Percentiles rank a stretch among this genome's conserved stretches.
Conservation (phyloP, 1,284 basidiomycete species). For the Microbotryomycetes sp. region DNA sequence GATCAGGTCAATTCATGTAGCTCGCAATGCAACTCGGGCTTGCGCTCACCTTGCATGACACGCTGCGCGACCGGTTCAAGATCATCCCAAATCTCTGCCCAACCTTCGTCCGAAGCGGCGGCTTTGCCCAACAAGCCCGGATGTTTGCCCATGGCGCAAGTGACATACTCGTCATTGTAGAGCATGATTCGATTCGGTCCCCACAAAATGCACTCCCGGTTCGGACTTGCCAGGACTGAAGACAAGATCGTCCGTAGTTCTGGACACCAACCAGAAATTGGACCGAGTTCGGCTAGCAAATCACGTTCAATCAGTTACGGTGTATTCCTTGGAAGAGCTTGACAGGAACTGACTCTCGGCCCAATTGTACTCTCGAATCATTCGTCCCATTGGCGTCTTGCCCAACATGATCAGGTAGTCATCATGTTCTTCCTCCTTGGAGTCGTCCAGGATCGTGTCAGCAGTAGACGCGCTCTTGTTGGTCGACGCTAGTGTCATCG, state of each 20-base stretch:
- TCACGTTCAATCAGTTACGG: neutral
- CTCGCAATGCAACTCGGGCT: no score
- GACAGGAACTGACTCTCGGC: slow-evolving; percentile 1
- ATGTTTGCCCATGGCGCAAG: slow-evolving; percentile 27
- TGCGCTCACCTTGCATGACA: slow-evolving; percentile 3
- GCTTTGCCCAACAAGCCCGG: slow-evolving; percentile 26
- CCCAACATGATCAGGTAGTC: neutral
- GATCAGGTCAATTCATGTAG: neutral
- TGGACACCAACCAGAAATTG: slow-evolving; percentile 11
- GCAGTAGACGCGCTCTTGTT: neutral
- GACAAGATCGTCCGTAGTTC: slow-evolving; percentile 17
- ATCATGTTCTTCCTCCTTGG: neutral
- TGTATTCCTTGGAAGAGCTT: neutral
- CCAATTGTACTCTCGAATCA: slow-evolving; percentile 12
- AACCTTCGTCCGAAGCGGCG: slow-evolving; percentile 16
- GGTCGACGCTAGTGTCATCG: neutral
- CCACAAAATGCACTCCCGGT: slow-evolving; percentile 23
- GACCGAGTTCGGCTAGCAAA: slow-evolving; percentile 8
- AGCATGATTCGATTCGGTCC: slow-evolving; percentile 12
- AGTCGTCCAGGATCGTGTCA: neutral
- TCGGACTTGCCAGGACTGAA: slow-evolving; percentile 17
- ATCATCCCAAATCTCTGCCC: slow-evolving; percentile 30
- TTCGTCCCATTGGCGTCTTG: slow-evolving; percentile 9
- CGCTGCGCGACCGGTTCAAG: slow-evolving; percentile 16
- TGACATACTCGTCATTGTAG: slow-evolving; percentile 21